phyloP scores from a whole-genome alignment of 129 eudicot genomes.

The Centella asiatica region DNA sequence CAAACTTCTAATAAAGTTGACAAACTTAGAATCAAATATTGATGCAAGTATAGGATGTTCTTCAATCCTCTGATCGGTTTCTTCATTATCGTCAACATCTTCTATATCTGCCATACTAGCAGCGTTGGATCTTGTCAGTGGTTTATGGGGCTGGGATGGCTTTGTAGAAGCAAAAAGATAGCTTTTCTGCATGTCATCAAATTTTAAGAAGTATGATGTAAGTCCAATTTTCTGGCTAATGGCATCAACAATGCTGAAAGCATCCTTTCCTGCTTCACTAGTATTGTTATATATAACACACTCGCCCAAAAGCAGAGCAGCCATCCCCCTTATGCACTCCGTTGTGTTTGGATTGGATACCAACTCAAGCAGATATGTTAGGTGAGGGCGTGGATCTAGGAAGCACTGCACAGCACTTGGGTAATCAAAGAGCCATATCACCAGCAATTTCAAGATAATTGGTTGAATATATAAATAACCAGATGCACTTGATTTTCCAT shows the following conservation, averaged over 20 bases:
- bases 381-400: constrained; percentile 81
- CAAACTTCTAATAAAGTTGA: constrained; percentile 41
- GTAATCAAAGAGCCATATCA: constrained; percentile 73
- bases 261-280: constrained; percentile 48
- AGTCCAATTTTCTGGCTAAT: constrained; percentile 85
- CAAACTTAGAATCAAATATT: constrained; percentile 59
- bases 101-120: constrained; percentile 87
- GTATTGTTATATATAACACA: constrained; percentile 59
- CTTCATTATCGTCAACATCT: constrained; percentile 53
- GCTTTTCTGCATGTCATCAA: constrained; percentile 86
- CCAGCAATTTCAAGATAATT: constrained; percentile 68
- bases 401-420: constrained; percentile 81
- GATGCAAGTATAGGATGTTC: constrained; percentile 76
- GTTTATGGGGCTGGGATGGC: constrained; percentile 45
- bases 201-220: constrained; percentile 60
- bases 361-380: constrained; percentile 71
- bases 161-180: constrained; percentile 53
- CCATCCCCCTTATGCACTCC: constrained; percentile 63
- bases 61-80: constrained; percentile 35
- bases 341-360: constrained; percentile 51
- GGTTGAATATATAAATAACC: constrained; percentile 52
- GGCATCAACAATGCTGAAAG: constrained; percentile 69
- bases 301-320: constrained; percentile 78
- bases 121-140: constrained; percentile 66
- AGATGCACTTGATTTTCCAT: constrained; percentile 50